These are phyloP conservation scores for Lavandula angustifolia DNA, from an alignment of 257 asterid genomes.

Conservation along the genomic window DNA sequence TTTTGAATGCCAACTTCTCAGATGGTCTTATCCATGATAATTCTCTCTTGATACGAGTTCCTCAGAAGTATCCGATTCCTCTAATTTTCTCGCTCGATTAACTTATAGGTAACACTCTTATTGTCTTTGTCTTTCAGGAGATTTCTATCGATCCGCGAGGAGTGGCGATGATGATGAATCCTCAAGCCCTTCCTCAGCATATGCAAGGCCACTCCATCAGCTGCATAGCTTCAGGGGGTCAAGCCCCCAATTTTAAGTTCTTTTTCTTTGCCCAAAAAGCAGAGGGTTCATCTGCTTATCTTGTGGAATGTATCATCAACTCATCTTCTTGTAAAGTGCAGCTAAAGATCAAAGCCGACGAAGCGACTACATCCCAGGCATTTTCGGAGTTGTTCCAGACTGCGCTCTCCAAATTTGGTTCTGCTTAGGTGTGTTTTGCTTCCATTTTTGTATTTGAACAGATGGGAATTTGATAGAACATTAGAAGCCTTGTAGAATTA, in stretches of 20 bases:
- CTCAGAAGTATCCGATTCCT: too few relatives aligned
- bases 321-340: conserved; percentile 82
- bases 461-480: conserved; percentile 19
- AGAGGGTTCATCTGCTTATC: conserved; percentile 62
- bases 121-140: conserved; percentile 51
- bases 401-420: conserved; percentile 66
- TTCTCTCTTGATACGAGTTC: too few relatives aligned
- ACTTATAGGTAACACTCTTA: background rate
- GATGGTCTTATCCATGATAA: too few relatives aligned
- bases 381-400: conserved; percentile 76
- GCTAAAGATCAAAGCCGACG: conserved; percentile 90
- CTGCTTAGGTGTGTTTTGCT: conserved; percentile 34
- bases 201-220: conserved; percentile 76
- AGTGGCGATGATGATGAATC: conserved; percentile 66
- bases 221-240: conserved; percentile 99
- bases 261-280: conserved; percentile 86
- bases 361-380: conserved; percentile 66
- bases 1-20: too few relatives aligned
- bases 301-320: conserved; percentile 81
- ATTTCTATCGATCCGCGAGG: conserved; percentile 74
- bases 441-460: conserved; percentile 33
- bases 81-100: background rate
- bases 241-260: conserved; percentile 88
- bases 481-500: conserved; percentile 29
- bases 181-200: conserved; percentile 78